Evolutionary conservation across 805 yeast species (phyloP), one percentile per base, ranked within the genome.

Genomic region (Kodamaea laetipori): DNA sequence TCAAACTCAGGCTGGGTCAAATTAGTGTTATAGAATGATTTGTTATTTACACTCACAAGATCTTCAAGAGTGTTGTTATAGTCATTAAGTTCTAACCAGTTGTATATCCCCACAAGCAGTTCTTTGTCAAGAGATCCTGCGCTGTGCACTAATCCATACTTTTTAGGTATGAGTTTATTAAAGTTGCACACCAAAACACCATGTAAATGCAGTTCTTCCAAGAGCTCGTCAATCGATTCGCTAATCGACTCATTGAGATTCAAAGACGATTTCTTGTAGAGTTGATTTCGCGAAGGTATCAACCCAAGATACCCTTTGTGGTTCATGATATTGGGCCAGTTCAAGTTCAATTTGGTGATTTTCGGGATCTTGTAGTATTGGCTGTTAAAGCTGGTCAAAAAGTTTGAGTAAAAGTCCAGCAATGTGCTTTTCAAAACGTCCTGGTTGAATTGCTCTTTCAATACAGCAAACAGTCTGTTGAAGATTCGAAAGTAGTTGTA

Each of bases 261-360:
- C 5, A 63, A 36, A 1, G 67, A 57, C 8, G 73, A 67, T 34
- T 53, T 60, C 37, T 65, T 66, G 46, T 51, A 61, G 16, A 53
- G 44, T n/a, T 46, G 44, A 4, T 41, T 39, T 3, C 35, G 19
- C 12, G 39, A 13, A 3, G 60, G 58, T 6, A 67, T 43, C 34
- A 66, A 50, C 2, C 69, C 71, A 21, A 70, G 51, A 30, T 68
- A 60, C 4, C 76, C 76, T 28, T 50, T 52, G 45, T 61, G 60
- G 48, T 69, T 69, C 30, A 67, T 44, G 37, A 51, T 41, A 37
- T 66, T 65, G 23, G 68, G 65, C 76, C 76, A 71, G 12, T 42
- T 44, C n/a, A 64, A 48, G 13, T 45, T 51, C 1, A 50, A 55
- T 12, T 38, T 30, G 19, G 36, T 38, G 12, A 38, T 31, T 18